Evolutionary conservation across 768 basidiomycete genomes (phyloP), one percentile per base, ranked within the genome.

Genomic region (Mycena vitilis): DNA sequence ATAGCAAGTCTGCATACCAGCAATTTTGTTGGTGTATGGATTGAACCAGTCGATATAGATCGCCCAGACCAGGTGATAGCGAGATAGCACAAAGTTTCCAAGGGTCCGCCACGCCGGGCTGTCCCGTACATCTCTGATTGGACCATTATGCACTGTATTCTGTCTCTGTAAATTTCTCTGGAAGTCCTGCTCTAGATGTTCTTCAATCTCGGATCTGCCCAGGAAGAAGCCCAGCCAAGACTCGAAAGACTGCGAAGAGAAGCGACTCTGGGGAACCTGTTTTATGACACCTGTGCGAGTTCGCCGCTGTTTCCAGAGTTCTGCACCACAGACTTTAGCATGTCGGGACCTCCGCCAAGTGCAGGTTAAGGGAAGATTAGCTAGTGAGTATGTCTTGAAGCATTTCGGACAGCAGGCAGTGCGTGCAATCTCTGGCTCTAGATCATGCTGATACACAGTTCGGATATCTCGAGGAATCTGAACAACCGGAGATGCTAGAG

Each of bases 41-140:
- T 82, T 81, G 60, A 79, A 81, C 79, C 79, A 81, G 60, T 82
- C 78, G 53, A 79, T 68, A 66, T 77, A 81, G 11, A 79, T 34
- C 5, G 74, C 71, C 72, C 78, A 81, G 0, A 73, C 65, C 7
- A 78, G 65, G 65, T 71, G 57, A 48, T 74, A 69, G 22, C 55
- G 62, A 11, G 67, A 54, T 10, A 49, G 59, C 9, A 48, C 20
- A 1, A 76, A 34, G 18, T 53, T 45, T 2, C 51, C 8, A 77
- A 59, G 25, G 36, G 10, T 30, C 20, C 16, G 18, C 60, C 60
- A 62, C 2, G 63, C 63, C 45, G 63, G 65, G 53, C 68, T 72
- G 16, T 72, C 68, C 15, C 66, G 58, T 18, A 69, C 1, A 56
- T 71, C 51, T 5, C 30, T 30, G 30, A 30, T 30, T 30, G 30